Percentiles rank a stretch among this genome's conserved stretches.
Conservation (phyloP, 2,329 filamentous ascomycete species). For the Diaporthe eres region DNA sequence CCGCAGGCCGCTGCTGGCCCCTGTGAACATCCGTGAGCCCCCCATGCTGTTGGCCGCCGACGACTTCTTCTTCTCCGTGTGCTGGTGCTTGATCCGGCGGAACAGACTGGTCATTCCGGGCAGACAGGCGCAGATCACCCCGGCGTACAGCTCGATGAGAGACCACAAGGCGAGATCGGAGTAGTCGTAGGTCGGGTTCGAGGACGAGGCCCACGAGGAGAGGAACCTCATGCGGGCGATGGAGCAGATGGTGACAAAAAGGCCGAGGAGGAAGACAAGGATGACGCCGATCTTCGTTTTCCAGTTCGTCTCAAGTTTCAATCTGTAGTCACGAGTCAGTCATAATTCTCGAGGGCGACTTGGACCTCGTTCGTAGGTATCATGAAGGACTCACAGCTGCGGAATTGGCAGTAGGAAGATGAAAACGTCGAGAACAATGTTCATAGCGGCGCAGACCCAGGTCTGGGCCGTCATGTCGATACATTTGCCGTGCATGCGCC, state of each 20-base stretch:
- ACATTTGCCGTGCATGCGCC: constrained; percentile 46
- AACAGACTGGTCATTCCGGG: constrained; percentile 55
- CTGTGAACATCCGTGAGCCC: constrained; percentile 34
- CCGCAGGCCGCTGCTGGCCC: constrained; percentile 30
- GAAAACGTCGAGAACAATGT: constrained; percentile 54
- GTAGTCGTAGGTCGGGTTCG: constrained; percentile 59
- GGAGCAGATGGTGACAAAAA: constrained; percentile 54
- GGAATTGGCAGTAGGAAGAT: constrained; percentile 54
- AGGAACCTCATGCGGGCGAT: constrained; percentile 54
- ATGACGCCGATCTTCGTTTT: constrained; percentile 49
- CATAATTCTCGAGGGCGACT: background rate
- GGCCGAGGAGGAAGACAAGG: constrained; percentile 56
- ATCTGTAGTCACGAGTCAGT: constrained; percentile 32
- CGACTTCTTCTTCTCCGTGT: constrained; percentile 43
- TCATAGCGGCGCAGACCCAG: constrained; percentile 49
- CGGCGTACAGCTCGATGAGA: constrained; percentile 57
- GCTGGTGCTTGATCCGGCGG: constrained; percentile 42
- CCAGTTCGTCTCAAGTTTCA: constrained; percentile 48
- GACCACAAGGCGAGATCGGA: constrained; percentile 59
- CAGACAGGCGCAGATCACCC: constrained; percentile 58
- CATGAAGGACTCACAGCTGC: constrained; percentile 44
- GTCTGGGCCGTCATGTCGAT: constrained; percentile 52
- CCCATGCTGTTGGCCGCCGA: constrained; percentile 38
- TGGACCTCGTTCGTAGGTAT: background rate
- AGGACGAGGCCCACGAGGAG: constrained; percentile 50